Base-by-base conservation (phyloP, 2,329 filamentous ascomycete species). In the Chalaropsis ovoidea region DNA sequence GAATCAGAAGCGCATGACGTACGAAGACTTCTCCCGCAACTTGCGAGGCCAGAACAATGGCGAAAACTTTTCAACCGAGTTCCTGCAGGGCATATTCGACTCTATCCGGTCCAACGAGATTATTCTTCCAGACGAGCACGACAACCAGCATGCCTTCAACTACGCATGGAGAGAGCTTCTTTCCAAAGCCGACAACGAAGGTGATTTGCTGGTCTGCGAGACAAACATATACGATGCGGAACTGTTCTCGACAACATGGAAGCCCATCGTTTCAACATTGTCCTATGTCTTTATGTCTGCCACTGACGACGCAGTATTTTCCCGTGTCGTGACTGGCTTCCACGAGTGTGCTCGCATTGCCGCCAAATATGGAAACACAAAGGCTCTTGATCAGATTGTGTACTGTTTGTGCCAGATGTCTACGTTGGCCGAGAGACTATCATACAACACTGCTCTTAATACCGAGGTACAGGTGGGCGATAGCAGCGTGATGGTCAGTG, bases 271-370 rank as follows among this genome's bases (percentile, higher is more conserved):
- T 45, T 92, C 94, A 2, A 97, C 95, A 0, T 79, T 99, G 65
- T 95, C 94, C 13, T 99, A 97, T 73, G 94, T 99, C 2, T 99
- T 99, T 78, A 95, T 97, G 87, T 97, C 93, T 43, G 95, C 95
- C 17, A 95, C 91, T 0, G 95, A 99, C 72, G 94, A 99, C 74
- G 82, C 93, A 0, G 94, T 99, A 2, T 99, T 96, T 73, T 90
- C 90, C 43, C 85, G 94, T 67, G 89, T 99, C 19, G 90, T 97
- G 35, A 89, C 89, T 61, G 94, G 94, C 1, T 99, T 99, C 72
- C 90, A 96, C 71, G 93, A 99, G 74, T 97, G 93, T 74, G 92
- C 94, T 19, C 87, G 90, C 67, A 95, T 99, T 70, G 93, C 94
- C 5, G 86, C 90, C 7, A 89, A 86, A 72, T 93, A 96, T 74